Evolutionary conservation across 192 early-diverging fungal species (phyloP), one percentile per base, ranked within the genome.

Genomic region (Obelidium mucronatum): DNA sequence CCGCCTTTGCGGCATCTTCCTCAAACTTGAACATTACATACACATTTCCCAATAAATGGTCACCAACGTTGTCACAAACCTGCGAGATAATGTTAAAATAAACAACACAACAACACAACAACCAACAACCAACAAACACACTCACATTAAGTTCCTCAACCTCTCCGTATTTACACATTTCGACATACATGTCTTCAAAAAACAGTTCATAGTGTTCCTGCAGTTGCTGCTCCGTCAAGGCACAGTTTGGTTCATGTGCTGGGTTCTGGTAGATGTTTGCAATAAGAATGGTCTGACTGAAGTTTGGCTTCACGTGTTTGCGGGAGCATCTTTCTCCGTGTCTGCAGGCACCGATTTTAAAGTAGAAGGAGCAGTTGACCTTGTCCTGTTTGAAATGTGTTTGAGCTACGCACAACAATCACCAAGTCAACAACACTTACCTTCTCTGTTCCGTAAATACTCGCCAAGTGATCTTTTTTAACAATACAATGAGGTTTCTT

Each of bases 321-420:
- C 97, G 87, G 22, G 95, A 95, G 79, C 98, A 98, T 61, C 95
- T 90, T 77, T 99, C 98, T 60, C 96, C 97, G 77, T 98, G 97
- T 24, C 97, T 88, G 79, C 98, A 99, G 40, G 98, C 96, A 35
- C 98, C 98, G 61, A 98, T 99, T 88, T 99, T 98, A 89, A 96
- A 96, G 90, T 99, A 99, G 78, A 98, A 99, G 52, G 94, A 95
- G 85, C 97, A 99, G 79, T 99, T 96, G 72, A 99, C 96, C 68
- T 89, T 93, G 40, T 76, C 74, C 74, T 76, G 42, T 31, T 30
- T 51, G 24, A 35, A 33, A 48, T 24, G 24, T 30, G 56, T 60
- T 58, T 8, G 55, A 24, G 11, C 26, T 8, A 26, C 24, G 55
- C 26, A 39, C 19, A 11, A 39, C 13, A 17, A 13, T 60, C 24